A percentile compares a stretch with the other conserved stretches of the same genome.
These are phyloP conservation scores for Clavispora vitiphila DNA, from an alignment of 805 yeast genomes.

Conservation along the genomic window DNA sequence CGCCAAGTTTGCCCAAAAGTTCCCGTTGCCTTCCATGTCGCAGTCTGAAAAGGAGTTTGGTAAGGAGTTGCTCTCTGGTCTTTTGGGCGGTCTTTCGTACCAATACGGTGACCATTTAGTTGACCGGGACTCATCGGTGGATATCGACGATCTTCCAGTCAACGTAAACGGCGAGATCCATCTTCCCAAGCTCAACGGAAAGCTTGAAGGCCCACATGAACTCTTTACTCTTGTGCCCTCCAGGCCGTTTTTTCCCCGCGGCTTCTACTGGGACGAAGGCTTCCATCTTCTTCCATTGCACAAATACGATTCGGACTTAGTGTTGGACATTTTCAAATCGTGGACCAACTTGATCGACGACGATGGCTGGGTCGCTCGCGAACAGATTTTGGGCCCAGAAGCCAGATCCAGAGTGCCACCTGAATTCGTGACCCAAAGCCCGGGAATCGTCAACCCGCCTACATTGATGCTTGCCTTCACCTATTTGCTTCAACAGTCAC, in stretches of 20 bases:
- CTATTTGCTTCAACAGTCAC: constrained; percentile 38
- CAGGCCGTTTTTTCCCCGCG: constrained; percentile 91
- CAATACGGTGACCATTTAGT: constrained; percentile 80
- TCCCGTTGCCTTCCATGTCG: constrained; percentile 54
- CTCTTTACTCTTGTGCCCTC: constrained; percentile 85
- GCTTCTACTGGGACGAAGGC: constrained; percentile 99
- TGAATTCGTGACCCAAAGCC: constrained; percentile 80
- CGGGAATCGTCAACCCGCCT: constrained; percentile 92
- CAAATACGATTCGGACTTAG: constrained; percentile 79
- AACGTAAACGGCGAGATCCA: constrained; percentile 18
- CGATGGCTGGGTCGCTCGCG: constrained; percentile 96
- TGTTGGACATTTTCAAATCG: constrained; percentile 71
- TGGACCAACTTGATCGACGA: constrained; percentile 87
- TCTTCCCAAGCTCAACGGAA: constrained; percentile 42
- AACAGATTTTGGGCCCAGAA: constrained; percentile 88
- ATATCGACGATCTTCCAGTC: constrained; percentile 64
- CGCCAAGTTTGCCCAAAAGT: constrained; percentile 45
- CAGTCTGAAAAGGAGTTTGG: constrained; percentile 52
- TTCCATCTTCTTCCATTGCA: constrained; percentile 81
- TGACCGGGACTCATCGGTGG: constrained; percentile 63
- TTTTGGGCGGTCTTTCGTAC: constrained; percentile 87
- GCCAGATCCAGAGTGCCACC: constrained; percentile 83
- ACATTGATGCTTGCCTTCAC: constrained; percentile 74
- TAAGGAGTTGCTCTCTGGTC: constrained; percentile 71
- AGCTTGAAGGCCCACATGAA: constrained; percentile 71